These are phyloP conservation scores for Podaxis carcinomalis DNA, from an alignment of 768 basidiomycete genomes.

Conservation along the genomic window DNA sequence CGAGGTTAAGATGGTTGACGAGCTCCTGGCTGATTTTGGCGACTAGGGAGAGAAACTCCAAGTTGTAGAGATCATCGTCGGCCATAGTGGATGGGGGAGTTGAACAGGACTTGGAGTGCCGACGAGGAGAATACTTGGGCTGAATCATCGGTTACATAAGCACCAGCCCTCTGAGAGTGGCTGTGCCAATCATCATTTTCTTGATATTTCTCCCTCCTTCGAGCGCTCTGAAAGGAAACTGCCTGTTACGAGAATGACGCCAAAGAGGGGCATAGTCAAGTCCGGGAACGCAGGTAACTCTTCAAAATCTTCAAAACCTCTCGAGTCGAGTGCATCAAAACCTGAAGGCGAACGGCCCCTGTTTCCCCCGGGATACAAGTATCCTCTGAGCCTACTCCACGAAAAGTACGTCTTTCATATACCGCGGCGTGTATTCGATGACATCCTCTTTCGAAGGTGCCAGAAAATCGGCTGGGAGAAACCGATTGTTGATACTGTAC, in stretches of 20 bases:
- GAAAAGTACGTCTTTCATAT: slow-evolving; percentile 53
- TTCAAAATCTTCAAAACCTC: slow-evolving; percentile 43
- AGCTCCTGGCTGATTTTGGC: slow-evolving; percentile 92
- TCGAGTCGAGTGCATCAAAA: slow-evolving; percentile 35
- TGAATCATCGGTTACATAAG: neutral
- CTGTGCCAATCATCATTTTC: slow-evolving; percentile 1
- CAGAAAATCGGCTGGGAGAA: slow-evolving; percentile 90
- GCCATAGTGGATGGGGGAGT: slow-evolving; percentile 39
- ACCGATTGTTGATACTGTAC: slow-evolving; percentile 72
- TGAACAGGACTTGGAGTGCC: neutral
- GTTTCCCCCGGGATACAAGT: slow-evolving; percentile 84
- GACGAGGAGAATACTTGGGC: neutral
- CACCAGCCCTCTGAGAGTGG: slow-evolving; percentile 12
- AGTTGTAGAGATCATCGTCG: slow-evolving; percentile 79
- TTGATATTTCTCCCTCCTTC: neutral
- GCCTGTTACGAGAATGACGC: slow-evolving; percentile 42
- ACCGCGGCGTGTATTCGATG: neutral
- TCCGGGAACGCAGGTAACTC: slow-evolving; percentile 91
- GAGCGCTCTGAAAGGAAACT: neutral
- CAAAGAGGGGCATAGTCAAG: slow-evolving; percentile 74
- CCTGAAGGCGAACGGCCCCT: slow-evolving; percentile 32
- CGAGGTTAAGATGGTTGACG: slow-evolving; percentile 77
- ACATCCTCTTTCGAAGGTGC: slow-evolving; percentile 44
- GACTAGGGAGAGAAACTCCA: slow-evolving; percentile 90
- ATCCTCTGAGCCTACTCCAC: slow-evolving; percentile 70